Percentiles rank a stretch among this genome's conserved stretches.
These are phyloP conservation scores for Geotrichum australiense DNA, from an alignment of 1,139 yeast genomes.

Conservation along the genomic window DNA sequence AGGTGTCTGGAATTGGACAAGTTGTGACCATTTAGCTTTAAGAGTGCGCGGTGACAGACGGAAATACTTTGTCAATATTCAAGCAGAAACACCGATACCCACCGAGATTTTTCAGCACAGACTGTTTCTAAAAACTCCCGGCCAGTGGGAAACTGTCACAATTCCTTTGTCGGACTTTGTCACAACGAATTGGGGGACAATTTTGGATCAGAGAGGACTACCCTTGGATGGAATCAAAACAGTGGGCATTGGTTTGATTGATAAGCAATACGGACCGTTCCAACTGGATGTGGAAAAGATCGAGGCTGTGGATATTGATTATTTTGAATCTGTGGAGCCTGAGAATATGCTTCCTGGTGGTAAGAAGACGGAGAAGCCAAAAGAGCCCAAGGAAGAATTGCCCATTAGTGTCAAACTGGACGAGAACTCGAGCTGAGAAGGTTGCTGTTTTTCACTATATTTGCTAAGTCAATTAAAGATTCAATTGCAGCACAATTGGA, in stretches of 20 bases:
- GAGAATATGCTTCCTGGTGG: too few species aligned
- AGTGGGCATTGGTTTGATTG: slow-evolving; percentile 72
- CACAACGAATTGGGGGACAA: slow-evolving; percentile 74
- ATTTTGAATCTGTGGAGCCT: too few species aligned
- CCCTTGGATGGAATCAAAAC: slow-evolving; percentile 63
- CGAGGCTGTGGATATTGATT: slow-evolving; percentile 46
- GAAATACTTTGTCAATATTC: slow-evolving; percentile 72
- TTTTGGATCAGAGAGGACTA: slow-evolving; percentile 61
- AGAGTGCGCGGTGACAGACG: slow-evolving; percentile 70
- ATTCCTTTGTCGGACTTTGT: slow-evolving; percentile 75
- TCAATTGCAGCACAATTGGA: too few species aligned
- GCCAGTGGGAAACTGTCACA: slow-evolving; percentile 78
- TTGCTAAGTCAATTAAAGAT: too few species aligned
- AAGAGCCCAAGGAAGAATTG: neutral
- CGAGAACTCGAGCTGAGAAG: too few species aligned
- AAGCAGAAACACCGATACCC: slow-evolving; percentile 69
- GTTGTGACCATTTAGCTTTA: slow-evolving; percentile 52
- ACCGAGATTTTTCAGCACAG: slow-evolving; percentile 82
- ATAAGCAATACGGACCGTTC: slow-evolving; percentile 73
- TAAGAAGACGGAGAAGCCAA: too few species aligned
- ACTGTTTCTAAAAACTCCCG: slow-evolving; percentile 63
- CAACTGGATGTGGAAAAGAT: slow-evolving; percentile 65
- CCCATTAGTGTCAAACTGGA: neutral
- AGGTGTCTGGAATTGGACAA: slow-evolving; percentile 54
- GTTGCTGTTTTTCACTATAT: too few species aligned